Base-by-base conservation (phyloP, 2,329 filamentous ascomycete species). In the Metarhizium brunneum region DNA sequence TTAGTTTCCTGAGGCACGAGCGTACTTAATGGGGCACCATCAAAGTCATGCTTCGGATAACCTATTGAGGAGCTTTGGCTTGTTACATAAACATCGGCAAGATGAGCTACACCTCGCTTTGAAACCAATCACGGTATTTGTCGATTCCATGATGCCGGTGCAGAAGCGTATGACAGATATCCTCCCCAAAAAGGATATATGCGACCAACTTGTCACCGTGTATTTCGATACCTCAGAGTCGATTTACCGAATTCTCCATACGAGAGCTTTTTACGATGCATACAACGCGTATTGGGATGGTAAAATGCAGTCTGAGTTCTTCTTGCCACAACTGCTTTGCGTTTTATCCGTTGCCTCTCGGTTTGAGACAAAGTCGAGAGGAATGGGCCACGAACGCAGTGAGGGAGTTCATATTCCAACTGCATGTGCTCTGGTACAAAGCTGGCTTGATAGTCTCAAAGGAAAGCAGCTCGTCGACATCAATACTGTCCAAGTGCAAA, bases 141-240 rank as follows among this genome's bases (percentile, higher is more conserved):
- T 81, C 32, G 78, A 82, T 61, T 82, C 79, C n/a, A 78, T 81
- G 69, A 78, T 80, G 63, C 79, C 80, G 0, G 72, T 82, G 2
- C 75, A 76, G 56, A 80, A 80, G 64, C 77, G 80, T 50, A 83
- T 83, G 80, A 73, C 72, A 35, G 79, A 82, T 56, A 79, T 82
- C 14, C 62, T 82, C 18, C 80, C 80, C 0, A 75, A 72, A 36
- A 77, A 73, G 62, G 56, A 67, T 1, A 73, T 79, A 8, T 83
- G 80, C 65, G 78, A 81, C 60, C 71, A 74, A 14, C 70, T 82
- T 3, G 61, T 82, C 3, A 66, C 72, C 7, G 67, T 74, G 2
- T 82, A 82, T 59, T 69, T 81, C 53, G 71, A 71, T 42, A 74
- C 75, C 1, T 76, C 76, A 10, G 80, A 82, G 60, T 76, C 74